Evolutionary conservation across 2,329 filamentous ascomycete genomes (phyloP).

Genomic region (Ophiosphaerella herpotricha): DNA sequence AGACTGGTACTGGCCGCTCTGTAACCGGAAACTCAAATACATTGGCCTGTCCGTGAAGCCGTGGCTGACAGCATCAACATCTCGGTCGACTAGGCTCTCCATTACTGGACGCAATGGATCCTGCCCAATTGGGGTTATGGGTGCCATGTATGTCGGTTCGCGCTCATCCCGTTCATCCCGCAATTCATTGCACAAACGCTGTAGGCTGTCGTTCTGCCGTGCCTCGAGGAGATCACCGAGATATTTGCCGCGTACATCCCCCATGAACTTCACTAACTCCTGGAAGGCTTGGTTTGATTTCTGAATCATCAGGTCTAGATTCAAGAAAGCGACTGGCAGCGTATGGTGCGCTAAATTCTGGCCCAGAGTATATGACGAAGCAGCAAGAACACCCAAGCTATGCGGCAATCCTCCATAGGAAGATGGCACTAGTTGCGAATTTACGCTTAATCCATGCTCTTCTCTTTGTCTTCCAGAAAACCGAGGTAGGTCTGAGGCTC

Average conservation of each 20-base stretch:
- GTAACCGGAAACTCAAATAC: slow-evolving; percentile 47
- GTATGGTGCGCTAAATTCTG: slow-evolving; percentile 34
- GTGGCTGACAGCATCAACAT: slow-evolving; percentile 51
- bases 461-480: slow-evolving; percentile 20
- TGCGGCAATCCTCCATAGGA: slow-evolving; percentile 18
- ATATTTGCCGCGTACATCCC: slow-evolving; percentile 45
- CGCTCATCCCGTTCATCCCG: slow-evolving; percentile 53
- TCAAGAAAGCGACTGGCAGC: slow-evolving; percentile 49
- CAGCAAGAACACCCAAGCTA: slow-evolving; percentile 24
- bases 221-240: slow-evolving; percentile 51
- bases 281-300: slow-evolving; percentile 53
- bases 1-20: slow-evolving; percentile 38
- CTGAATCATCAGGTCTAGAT: slow-evolving; percentile 54
- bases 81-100: slow-evolving; percentile 46
- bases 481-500: slow-evolving; percentile 28
- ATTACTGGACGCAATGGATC: slow-evolving; percentile 50
- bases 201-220: slow-evolving; percentile 49
- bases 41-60: slow-evolving; percentile 50
- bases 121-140: slow-evolving; percentile 51
- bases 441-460: slow-evolving; percentile 18
- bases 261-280: slow-evolving; percentile 47
- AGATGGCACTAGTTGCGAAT: slow-evolving; percentile 16
- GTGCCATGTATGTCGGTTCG: slow-evolving; percentile 57
- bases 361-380: slow-evolving; percentile 27
- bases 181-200: slow-evolving; percentile 51